Evolutionary conservation across 805 yeast genomes (phyloP), one percentile per base, ranked within the genome.

Genomic region (Starmerella geochares): DNA sequence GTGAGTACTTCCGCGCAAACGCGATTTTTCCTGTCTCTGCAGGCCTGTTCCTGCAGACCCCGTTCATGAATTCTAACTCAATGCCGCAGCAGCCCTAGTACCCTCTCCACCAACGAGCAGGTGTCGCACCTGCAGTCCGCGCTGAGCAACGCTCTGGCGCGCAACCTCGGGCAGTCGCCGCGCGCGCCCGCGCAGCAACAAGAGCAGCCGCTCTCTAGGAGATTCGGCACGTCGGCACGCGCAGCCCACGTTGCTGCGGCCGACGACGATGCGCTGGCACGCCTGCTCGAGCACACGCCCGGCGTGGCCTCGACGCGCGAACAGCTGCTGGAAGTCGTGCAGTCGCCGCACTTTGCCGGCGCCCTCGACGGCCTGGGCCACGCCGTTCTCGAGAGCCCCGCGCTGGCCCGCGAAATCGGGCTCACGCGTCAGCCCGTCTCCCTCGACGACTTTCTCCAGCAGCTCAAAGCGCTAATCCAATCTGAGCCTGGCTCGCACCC

Each of bases 261-360:
- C 10, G 28, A 52, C 14, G 65, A 64, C n/a, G 70, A 63, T 10
- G 66, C 72, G 40, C 51, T 77, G 36, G 58, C 53, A 20, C 62
- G 59, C 19, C 55, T 70, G 41, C 71, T 70, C 48, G 60, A 58
- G 19, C 65, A 65, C 53, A 62, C 78, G 33, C 81, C 81, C 0
- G 66, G 63, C 20, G 66, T 67, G 6, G 58, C 57, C 19, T 3
- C 45, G 27, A 66, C 71, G 3, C 67, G 67, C 41, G 61, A 60
- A 16, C 71, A 69, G 46, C 64, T 79, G 28, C 36, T 69, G 23
- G 66, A 67, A 8, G 72, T 76, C 2, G 61, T 78, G 19, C 67
- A 71, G 46, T 71, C 77, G 48, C 74, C 75, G 0, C 77, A 74
- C 55, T 77, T 74, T 60, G 66, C 66, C 38, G 73, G 69, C 53